Conservation (phyloP, 2,329 filamentous ascomycete genomes). For the Zymoseptoria pseudotritici region DNA sequence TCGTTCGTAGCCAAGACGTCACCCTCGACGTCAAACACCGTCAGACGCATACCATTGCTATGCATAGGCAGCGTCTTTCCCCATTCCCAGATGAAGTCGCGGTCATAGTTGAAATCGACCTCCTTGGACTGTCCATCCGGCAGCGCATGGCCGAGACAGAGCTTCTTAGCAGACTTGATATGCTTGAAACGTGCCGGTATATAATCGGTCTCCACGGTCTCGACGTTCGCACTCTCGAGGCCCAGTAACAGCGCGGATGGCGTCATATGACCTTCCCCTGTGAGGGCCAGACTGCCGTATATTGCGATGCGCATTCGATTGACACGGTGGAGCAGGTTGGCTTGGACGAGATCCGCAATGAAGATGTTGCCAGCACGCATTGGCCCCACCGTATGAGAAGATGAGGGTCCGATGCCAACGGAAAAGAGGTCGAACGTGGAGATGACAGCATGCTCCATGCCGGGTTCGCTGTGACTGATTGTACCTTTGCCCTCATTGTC, state of each 20-base stretch:
- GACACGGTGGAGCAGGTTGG: slow-evolving; percentile 39
- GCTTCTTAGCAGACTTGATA: slow-evolving; percentile 42
- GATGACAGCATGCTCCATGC: slow-evolving; percentile 47
- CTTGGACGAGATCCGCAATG: slow-evolving; percentile 42
- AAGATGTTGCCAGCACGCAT: slow-evolving; percentile 49
- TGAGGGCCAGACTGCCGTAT: slow-evolving; percentile 46
- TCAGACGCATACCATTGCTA: slow-evolving; percentile 48
- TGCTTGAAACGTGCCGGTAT: slow-evolving; percentile 41
- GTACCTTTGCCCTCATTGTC: slow-evolving; percentile 27
- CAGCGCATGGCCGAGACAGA: slow-evolving; percentile 39
- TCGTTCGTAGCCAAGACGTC: slow-evolving; percentile 44
- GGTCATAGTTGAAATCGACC: slow-evolving; percentile 44
- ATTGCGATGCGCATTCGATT: slow-evolving; percentile 43
- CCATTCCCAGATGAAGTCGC: slow-evolving; percentile 47
- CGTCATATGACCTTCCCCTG: slow-evolving; percentile 48
- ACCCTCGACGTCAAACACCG: slow-evolving; percentile 43
- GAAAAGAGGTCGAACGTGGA: slow-evolving; percentile 48
- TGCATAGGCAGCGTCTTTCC: slow-evolving; percentile 45
- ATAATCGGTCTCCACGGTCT: slow-evolving; percentile 44
- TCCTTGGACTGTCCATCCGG: slow-evolving; percentile 36
- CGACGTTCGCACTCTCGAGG: slow-evolving; percentile 45
- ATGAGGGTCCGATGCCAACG: slow-evolving; percentile 46
- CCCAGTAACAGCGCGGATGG: slow-evolving; percentile 44
- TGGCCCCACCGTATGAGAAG: slow-evolving; percentile 46
- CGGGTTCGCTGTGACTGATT: slow-evolving; percentile 43